Conservation (phyloP, 768 basidiomycete genomes). For the Kwoniella botswanensis region DNA sequence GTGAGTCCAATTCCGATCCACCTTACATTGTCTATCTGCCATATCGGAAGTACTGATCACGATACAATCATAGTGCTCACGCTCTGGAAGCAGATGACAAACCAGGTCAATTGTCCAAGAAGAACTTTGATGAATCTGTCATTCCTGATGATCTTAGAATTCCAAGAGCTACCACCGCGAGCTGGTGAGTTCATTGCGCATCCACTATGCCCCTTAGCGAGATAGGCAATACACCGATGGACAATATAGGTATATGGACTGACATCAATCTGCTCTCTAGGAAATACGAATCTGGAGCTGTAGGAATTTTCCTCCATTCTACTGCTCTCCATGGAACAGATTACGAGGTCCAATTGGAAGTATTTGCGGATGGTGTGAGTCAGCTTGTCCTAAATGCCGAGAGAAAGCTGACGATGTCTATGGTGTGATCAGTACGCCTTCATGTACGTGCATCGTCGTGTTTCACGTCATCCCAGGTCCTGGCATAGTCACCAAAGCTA, state of each 20-base stretch:
- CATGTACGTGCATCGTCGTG: conserved; percentile 27
- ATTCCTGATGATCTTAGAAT: conserved; percentile 86
- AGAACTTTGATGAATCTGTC: conserved; percentile 78
- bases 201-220: not conserved
- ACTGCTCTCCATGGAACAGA: conserved; percentile 86
- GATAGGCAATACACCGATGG: not conserved
- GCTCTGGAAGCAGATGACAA: conserved; percentile 90
- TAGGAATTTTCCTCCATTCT: conserved; percentile 86
- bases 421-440: conserved; percentile 62
- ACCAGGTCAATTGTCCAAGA: conserved; percentile 78
- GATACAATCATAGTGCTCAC: conserved; percentile 62
- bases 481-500: too few relatives aligned
- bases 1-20: conserved; percentile 53
- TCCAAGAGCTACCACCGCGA: conserved; percentile 90
- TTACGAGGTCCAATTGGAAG: conserved; percentile 91
- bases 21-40: not conserved
- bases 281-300: conserved; percentile 93
- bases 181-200: conserved; percentile 64
- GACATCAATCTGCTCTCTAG: conserved; percentile 22
- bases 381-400: not conserved
- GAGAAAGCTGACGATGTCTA: not conserved
- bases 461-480: not conserved
- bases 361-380: conserved; percentile 79
- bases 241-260: not conserved
- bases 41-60: not conserved